Evolutionary conservation across 176 grass and related monocot genomes (phyloP).

Genomic region (Carex myosuroides): DNA sequence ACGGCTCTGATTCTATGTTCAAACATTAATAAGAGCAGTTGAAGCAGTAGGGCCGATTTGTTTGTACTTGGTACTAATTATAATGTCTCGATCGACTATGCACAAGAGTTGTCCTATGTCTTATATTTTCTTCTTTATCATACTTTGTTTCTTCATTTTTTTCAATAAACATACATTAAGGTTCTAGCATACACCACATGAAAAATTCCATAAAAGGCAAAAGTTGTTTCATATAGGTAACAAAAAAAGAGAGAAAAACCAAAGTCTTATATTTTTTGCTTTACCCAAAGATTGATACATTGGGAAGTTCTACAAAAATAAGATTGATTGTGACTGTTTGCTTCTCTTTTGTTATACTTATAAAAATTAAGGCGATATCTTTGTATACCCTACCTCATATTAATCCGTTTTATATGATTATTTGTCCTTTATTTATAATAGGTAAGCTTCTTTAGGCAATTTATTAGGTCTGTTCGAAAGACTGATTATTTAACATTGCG

Average conservation of each 20-base stretch:
- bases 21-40: too few species aligned
- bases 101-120: background rate
- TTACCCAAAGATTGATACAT: background rate
- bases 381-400: background rate
- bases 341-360: background rate
- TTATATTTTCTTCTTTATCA: background rate
- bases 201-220: too few species aligned
- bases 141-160: too few species aligned
- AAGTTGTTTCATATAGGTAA: background rate
- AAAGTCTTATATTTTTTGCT: background rate
- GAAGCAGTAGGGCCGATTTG: too few species aligned
- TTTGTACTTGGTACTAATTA: too few species aligned
- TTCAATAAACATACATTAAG: too few species aligned
- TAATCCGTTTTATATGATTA: background rate
- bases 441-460: constrained; percentile 89
- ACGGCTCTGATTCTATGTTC: too few species aligned
- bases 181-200: too few species aligned
- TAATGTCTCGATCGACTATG: background rate
- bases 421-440: constrained; percentile 21
- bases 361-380: background rate
- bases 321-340: background rate
- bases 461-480: constrained; percentile 74
- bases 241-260: background rate
- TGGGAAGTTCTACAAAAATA: background rate
- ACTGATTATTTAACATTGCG: constrained; percentile 82